Percentiles rank a stretch among this genome's conserved stretches.
Evolutionary conservation across 257 asterid genomes (phyloP).

Genomic region (Paraleonurus japonicus): DNA sequence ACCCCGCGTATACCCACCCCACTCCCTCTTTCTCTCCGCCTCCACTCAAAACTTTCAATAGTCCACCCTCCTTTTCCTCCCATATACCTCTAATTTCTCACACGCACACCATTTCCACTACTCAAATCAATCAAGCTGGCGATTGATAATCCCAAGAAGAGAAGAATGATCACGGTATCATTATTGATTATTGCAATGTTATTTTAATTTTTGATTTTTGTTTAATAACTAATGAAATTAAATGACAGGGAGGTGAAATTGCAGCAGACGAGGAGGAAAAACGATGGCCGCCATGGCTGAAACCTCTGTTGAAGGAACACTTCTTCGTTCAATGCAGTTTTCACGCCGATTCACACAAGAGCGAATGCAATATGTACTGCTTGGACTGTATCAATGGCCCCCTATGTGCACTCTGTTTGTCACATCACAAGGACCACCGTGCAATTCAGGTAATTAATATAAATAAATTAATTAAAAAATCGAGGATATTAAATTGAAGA

Average conservation of each 20-base stretch:
- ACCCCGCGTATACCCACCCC: neutral
- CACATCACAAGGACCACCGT: slow-evolving; percentile 54
- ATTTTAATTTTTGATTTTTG: neutral
- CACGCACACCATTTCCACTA: too few relatives aligned
- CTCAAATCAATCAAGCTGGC: slow-evolving; percentile 70
- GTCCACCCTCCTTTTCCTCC: slow-evolving; percentile 24
- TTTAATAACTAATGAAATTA: neutral
- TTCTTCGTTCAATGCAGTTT: slow-evolving; percentile 58
- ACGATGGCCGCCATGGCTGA: slow-evolving; percentile 66
- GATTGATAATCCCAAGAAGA: slow-evolving; percentile 61
- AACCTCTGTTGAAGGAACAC: slow-evolving; percentile 42
- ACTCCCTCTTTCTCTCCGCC: slow-evolving; percentile 26
- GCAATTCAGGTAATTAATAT: slow-evolving; percentile 63
- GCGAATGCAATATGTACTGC: slow-evolving; percentile 68
- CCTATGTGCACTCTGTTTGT: slow-evolving; percentile 56
- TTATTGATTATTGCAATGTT: neutral
- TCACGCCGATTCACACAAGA: slow-evolving; percentile 56
- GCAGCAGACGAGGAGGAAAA: slow-evolving; percentile 62
- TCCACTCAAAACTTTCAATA: slow-evolving; percentile 40
- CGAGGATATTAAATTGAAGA: too few relatives aligned
- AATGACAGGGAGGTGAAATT: slow-evolving; percentile 52
- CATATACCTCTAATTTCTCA: neutral
- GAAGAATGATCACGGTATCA: slow-evolving; percentile 65
- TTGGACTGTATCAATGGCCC: slow-evolving; percentile 57
- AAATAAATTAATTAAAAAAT: too few relatives aligned